Percentiles rank a stretch among this genome's conserved stretches.
phyloP scores from a whole-genome alignment of 1,139 yeast species.

The Geotrichum europaeum region DNA sequence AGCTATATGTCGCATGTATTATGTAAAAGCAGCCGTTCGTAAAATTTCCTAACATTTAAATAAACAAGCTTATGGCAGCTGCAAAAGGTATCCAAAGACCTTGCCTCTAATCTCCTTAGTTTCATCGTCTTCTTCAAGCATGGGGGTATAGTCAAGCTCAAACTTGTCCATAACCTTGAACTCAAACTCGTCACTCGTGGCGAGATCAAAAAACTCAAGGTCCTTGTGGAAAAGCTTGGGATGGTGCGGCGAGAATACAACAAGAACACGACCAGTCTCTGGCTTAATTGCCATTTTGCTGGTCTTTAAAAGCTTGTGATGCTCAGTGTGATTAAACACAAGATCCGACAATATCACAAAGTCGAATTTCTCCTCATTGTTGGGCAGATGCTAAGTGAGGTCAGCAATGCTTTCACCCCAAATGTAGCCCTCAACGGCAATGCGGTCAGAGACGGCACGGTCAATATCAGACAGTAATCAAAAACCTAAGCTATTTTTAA shows the following conservation, averaged over 20 bases:
- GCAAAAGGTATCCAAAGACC: slow-evolving; percentile 57
- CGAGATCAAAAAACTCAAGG: slow-evolving; percentile 67
- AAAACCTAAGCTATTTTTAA: too few species aligned
- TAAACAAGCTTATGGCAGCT: neutral
- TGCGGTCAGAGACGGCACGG: slow-evolving; percentile 12
- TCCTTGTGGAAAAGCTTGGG: slow-evolving; percentile 68
- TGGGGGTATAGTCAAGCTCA: slow-evolving; percentile 75
- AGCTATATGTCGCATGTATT: neutral
- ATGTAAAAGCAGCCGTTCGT: neutral
- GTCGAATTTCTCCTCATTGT: slow-evolving; percentile 54
- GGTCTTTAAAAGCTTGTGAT: slow-evolving; percentile 61
- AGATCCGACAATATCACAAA: slow-evolving; percentile 79
- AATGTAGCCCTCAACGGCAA: slow-evolving; percentile 67
- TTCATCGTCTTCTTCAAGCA: slow-evolving; percentile 86
- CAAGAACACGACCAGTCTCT: slow-evolving; percentile 49
- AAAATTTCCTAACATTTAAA: neutral
- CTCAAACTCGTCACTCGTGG: slow-evolving; percentile 48
- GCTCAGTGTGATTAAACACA: slow-evolving; percentile 92
- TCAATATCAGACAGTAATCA: slow-evolving; percentile 10
- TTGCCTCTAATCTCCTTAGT: slow-evolving; percentile 75
- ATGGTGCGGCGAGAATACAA: slow-evolving; percentile 92
- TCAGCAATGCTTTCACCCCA: slow-evolving; percentile 73
- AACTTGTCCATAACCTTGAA: slow-evolving; percentile 63
- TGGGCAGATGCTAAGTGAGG: slow-evolving; percentile 33
- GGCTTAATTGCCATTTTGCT: slow-evolving; percentile 56